Conservation (phyloP, 2,329 filamentous ascomycete species). For the Corynespora cassiicola region DNA sequence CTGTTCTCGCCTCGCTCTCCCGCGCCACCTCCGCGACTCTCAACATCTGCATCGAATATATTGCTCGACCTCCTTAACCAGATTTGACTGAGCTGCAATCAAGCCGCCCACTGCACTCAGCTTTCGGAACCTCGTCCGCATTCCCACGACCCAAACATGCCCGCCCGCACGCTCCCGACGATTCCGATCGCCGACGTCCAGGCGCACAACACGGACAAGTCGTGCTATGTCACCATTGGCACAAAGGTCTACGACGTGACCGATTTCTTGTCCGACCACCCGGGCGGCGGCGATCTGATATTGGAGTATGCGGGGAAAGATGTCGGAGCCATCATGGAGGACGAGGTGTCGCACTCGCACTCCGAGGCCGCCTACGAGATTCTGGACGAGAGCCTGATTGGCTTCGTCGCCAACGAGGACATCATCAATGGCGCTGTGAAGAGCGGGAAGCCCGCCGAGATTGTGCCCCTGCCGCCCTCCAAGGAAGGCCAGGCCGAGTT, state of each 20-base stretch:
- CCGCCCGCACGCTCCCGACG: conserved; percentile 80
- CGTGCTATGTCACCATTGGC: conserved; percentile 92
- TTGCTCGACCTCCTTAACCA: too few species aligned
- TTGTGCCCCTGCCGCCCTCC: conserved; percentile 60
- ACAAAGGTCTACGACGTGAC: conserved; percentile 95
- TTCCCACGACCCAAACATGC: conserved; percentile 69
- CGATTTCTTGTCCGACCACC: conserved; percentile 87
- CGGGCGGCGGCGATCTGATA: conserved; percentile 86
- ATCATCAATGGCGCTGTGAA: conserved; percentile 58
- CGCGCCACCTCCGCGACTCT: too few species aligned
- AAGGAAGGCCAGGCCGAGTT: conserved; percentile 57
- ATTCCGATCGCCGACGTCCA: conserved; percentile 82
- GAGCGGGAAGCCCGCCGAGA: conserved; percentile 55
- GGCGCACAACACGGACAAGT: conserved; percentile 77
- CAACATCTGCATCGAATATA: too few species aligned
- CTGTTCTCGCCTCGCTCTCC: too few species aligned
- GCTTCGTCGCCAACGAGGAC: conserved; percentile 73
- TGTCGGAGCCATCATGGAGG: conserved; percentile 79
- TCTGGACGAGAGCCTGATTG: conserved; percentile 83
- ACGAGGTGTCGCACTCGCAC: conserved; percentile 82
- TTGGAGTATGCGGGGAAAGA: conserved; percentile 91
- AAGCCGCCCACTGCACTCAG: too few species aligned
- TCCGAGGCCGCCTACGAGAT: conserved; percentile 96
- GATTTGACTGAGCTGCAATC: too few species aligned
- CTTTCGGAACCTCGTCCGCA: too few species aligned